Conservation (phyloP, 2,329 filamentous ascomycete genomes). For the Fusarium euwallaceae region DNA sequence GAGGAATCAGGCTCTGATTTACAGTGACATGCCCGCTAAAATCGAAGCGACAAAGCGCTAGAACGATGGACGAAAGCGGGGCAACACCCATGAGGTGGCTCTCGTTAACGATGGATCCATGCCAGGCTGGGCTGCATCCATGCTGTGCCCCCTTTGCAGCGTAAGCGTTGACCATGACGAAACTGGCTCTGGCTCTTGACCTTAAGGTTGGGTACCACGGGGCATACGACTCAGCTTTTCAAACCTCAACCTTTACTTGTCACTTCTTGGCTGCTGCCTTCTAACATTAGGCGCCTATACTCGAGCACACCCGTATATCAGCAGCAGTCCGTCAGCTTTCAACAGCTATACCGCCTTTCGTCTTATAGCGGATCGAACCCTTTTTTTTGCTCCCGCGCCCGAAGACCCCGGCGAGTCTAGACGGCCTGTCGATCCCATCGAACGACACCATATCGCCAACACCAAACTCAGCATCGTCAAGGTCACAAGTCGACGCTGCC, state of each 20-base stretch:
- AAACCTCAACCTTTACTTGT: slow-evolving; percentile 23
- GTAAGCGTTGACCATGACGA: slow-evolving; percentile 48
- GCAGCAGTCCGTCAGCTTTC: background rate
- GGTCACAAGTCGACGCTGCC: slow-evolving; percentile 12
- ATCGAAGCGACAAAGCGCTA: slow-evolving; percentile 18
- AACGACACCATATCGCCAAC: slow-evolving; percentile 31
- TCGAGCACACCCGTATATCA: background rate
- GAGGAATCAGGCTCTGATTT: slow-evolving; percentile 8
- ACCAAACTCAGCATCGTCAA: slow-evolving; percentile 18
- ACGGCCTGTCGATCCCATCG: slow-evolving; percentile 23
- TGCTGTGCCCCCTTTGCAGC: slow-evolving; percentile 44
- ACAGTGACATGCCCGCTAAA: slow-evolving; percentile 22
- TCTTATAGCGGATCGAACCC: slow-evolving; percentile 30
- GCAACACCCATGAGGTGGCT: slow-evolving; percentile 23
- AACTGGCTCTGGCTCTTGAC: slow-evolving; percentile 33
- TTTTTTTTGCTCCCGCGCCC: slow-evolving; percentile 19
- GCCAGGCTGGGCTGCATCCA: slow-evolving; percentile 17
- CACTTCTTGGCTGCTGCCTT: slow-evolving; percentile 10
- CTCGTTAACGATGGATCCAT: slow-evolving; percentile 28
- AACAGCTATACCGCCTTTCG: slow-evolving; percentile 4
- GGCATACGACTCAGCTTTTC: slow-evolving; percentile 24
- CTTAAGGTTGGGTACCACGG: slow-evolving; percentile 27
- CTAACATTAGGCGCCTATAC: background rate
- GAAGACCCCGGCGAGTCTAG: slow-evolving; percentile 25
- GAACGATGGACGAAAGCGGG: slow-evolving; percentile 33